These are phyloP conservation scores for Karstenula rhodostoma DNA, from an alignment of 2,329 filamentous ascomycete species.

Conservation along the genomic window DNA sequence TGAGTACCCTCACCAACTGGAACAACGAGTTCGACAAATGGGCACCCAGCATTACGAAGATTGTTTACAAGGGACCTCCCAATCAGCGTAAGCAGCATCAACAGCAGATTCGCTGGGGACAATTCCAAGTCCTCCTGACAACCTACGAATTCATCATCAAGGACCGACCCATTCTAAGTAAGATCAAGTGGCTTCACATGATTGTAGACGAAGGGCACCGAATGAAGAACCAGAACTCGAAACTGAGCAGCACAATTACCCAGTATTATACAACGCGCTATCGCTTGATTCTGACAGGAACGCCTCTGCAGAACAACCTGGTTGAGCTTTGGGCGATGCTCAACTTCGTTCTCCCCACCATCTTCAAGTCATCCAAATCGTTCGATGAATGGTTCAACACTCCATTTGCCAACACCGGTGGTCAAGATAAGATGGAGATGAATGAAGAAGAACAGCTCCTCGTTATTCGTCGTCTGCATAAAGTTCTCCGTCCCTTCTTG, in stretches of 20 bases:
- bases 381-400: constrained; percentile 99
- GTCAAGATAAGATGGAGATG: constrained; percentile 98
- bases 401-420: constrained; percentile 96
- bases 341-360: constrained; percentile 97
- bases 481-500: constrained; percentile 95
- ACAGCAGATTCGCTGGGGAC: constrained; percentile 90
- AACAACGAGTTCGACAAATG: constrained; percentile 99
- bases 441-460: constrained; percentile 99
- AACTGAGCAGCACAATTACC: constrained; percentile 92
- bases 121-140: constrained; percentile 95
- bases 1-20: constrained; percentile 98
- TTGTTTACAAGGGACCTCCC: constrained; percentile 97
- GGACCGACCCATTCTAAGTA: constrained; percentile 91
- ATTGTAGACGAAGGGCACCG: constrained; percentile 99
- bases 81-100: constrained; percentile 87
- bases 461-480: constrained; percentile 97
- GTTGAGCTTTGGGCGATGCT: constrained; percentile 97
- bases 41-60: constrained; percentile 84
- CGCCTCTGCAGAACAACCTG: constrained; percentile 95
- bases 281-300: constrained; percentile 96
- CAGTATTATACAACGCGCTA: constrained; percentile 95
- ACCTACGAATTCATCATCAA: constrained; percentile 99
- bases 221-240: constrained; percentile 98
- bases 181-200: constrained; percentile 99
- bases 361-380: constrained; percentile 98